Evolutionary conservation across 257 asterid species (phyloP).

Genomic region (Capsicum pubescens): DNA sequence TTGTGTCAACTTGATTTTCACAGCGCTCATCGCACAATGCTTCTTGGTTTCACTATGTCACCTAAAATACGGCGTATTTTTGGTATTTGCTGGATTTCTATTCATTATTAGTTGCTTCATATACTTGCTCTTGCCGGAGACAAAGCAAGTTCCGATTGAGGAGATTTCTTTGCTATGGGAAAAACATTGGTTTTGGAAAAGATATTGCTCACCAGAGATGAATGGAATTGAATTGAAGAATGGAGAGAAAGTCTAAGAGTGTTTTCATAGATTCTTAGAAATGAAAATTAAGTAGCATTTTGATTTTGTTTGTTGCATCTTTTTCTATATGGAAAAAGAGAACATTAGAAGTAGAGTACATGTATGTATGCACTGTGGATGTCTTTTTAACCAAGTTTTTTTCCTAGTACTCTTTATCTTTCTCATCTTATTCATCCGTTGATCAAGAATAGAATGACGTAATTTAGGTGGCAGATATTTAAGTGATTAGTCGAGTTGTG

Average conservation of each 20-base stretch:
- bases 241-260: background rate
- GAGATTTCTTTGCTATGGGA: conserved; percentile 74
- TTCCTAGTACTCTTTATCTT: background rate
- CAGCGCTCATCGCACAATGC: conserved; percentile 73
- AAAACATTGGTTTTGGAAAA: conserved; percentile 83
- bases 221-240: conserved; percentile 20
- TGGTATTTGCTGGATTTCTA: conserved; percentile 66
- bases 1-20: conserved; percentile 81
- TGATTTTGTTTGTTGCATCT: background rate
- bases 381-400: background rate
- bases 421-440: background rate
- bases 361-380: background rate
- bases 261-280: background rate
- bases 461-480: background rate
- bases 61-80: conserved; percentile 72
- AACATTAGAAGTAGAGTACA: background rate
- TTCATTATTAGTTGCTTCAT: conserved; percentile 62
- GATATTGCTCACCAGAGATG: conserved; percentile 46
- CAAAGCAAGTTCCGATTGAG: conserved; percentile 91
- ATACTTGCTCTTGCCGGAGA: conserved; percentile 81
- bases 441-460: background rate
- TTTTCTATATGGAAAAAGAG: background rate
- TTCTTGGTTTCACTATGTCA: conserved; percentile 71
- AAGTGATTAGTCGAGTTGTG: background rate
- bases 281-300: background rate